phyloP scores from a whole-genome alignment of 345 rosid species.

The Psidium guajava region DNA sequence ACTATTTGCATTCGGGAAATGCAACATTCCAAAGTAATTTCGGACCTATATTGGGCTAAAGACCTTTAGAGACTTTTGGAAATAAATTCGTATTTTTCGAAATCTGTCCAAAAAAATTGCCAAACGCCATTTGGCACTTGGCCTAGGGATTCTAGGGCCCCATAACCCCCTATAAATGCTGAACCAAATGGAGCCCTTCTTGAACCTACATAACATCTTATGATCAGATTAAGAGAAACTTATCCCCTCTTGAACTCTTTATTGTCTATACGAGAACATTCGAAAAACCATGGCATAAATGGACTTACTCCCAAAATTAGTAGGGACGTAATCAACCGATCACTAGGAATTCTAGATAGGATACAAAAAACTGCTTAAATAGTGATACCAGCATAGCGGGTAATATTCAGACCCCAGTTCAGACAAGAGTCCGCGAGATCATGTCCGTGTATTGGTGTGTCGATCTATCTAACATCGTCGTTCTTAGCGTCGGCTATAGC shows the following conservation, averaged over 20 bases:
- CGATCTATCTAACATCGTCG: neutral
- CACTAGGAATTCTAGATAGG: neutral
- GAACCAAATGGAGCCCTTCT: too few relatives aligned
- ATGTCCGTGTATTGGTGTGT: neutral
- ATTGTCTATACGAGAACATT: neutral
- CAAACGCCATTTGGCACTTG: too few relatives aligned
- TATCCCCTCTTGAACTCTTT: neutral
- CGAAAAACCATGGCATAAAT: neutral
- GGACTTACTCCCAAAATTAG: neutral
- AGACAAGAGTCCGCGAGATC: neutral
- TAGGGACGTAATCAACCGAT: neutral
- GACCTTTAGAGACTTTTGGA: too few relatives aligned
- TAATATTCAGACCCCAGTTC: neutral
- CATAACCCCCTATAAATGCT: too few relatives aligned
- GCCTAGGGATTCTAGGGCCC: too few relatives aligned
- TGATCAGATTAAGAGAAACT: neutral
- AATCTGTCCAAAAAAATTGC: too few relatives aligned
- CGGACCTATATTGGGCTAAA: too few relatives aligned
- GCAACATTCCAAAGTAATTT: too few relatives aligned
- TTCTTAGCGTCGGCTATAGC: neutral
- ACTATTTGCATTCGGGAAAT: too few relatives aligned
- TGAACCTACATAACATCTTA: neutral
- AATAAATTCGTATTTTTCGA: too few relatives aligned
- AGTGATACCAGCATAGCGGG: neutral
- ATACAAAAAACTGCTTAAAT: neutral